A percentile compares a stretch with the other conserved stretches of the same genome.
Evolutionary conservation across 2,329 filamentous ascomycete species (phyloP).

Genomic region (Periconia sp.): DNA sequence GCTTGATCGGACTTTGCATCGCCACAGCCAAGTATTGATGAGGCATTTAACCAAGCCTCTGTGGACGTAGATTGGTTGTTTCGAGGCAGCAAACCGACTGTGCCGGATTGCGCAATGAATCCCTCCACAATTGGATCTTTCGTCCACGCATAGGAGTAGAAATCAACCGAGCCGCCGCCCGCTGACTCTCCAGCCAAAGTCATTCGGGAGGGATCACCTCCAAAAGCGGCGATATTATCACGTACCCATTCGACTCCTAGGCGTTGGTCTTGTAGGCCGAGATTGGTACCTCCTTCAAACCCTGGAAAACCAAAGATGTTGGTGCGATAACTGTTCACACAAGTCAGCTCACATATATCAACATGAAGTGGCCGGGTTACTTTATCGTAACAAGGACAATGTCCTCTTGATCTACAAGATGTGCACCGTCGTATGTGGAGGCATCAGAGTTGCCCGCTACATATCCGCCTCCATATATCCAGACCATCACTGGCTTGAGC

Average conservation of each 20-base stretch:
- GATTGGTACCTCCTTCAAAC: constrained; percentile 42
- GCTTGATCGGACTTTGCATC: constrained; percentile 24
- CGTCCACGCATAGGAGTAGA: constrained; percentile 56
- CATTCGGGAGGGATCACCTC: constrained; percentile 48
- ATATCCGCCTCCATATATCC: constrained; percentile 47
- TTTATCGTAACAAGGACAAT: constrained; percentile 2
- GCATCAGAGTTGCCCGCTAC: constrained; percentile 2
- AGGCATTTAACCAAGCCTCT: constrained; percentile 44
- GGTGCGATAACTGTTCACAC: constrained; percentile 37
- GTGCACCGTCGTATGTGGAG: background rate
- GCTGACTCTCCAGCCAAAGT: constrained; percentile 49
- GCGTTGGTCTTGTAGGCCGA: constrained; percentile 40
- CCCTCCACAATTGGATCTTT: constrained; percentile 57
- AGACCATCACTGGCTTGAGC: constrained; percentile 45
- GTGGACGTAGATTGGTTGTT: constrained; percentile 29
- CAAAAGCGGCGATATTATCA: constrained; percentile 49
- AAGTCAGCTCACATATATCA: background rate
- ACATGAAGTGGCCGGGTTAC: background rate
- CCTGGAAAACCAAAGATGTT: constrained; percentile 49
- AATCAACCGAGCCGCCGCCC: constrained; percentile 52
- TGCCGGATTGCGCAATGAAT: constrained; percentile 57
- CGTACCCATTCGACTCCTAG: constrained; percentile 46
- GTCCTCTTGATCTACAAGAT: background rate
- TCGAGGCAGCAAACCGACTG: constrained; percentile 37
- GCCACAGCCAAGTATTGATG: constrained; percentile 45